Evolutionary conservation across 768 basidiomycete genomes (phyloP).

Genomic region (Tulasnella sp.): DNA sequence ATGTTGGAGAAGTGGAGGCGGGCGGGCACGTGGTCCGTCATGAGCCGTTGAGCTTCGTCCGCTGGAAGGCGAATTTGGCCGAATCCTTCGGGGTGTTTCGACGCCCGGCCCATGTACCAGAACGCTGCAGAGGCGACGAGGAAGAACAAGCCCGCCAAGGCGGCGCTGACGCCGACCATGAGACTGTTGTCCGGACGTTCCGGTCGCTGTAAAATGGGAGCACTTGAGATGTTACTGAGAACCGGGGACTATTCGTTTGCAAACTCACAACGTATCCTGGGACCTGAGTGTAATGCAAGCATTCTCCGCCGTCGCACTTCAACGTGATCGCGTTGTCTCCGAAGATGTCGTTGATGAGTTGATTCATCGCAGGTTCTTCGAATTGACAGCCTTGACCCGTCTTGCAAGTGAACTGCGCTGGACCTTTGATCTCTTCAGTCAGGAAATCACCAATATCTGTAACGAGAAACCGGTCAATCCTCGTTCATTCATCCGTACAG

Average conservation of each 20-base stretch:
- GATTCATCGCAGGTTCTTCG: slow-evolving; percentile 95
- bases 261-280: slow-evolving; percentile 72
- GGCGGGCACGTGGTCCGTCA: slow-evolving; percentile 91
- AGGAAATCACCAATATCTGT: slow-evolving; percentile 92
- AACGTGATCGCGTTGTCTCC: slow-evolving; percentile 86
- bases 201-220: not conserved
- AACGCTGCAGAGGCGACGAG: slow-evolving; percentile 61
- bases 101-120: slow-evolving; percentile 83
- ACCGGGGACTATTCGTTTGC: not conserved
- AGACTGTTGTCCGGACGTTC: slow-evolving; percentile 56
- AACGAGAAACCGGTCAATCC: not conserved
- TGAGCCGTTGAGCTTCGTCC: slow-evolving; percentile 68
- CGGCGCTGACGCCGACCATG: slow-evolving; percentile 78
- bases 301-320: slow-evolving; percentile 81
- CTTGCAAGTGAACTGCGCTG: slow-evolving; percentile 73
- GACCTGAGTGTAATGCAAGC: slow-evolving; percentile 84
- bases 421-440: slow-evolving; percentile 78
- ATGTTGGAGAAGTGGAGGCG: slow-evolving; percentile 82
- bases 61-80: slow-evolving; percentile 69
- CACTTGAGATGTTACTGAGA: not conserved
- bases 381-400: slow-evolving; percentile 69
- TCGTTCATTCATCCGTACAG: not conserved
- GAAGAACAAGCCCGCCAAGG: slow-evolving; percentile 64
- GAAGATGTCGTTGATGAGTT: slow-evolving; percentile 85
- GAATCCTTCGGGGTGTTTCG: slow-evolving; percentile 46